Base-by-base conservation (phyloP, 2,329 filamentous ascomycete species). In the Pseudogymnoascus sp. region DNA sequence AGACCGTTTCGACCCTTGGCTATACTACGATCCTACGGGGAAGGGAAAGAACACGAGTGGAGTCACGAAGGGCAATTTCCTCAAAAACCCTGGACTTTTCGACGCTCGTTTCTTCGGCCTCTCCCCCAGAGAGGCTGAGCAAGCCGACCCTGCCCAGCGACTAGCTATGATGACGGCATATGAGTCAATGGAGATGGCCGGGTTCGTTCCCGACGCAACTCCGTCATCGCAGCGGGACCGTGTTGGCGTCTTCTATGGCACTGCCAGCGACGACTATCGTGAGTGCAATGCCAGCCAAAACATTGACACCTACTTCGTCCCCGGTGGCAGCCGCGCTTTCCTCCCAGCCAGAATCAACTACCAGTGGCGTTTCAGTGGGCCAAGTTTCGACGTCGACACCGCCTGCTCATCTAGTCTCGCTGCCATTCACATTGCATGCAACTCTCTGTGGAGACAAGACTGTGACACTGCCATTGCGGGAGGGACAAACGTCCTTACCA, bases 31-130 rank as follows among this genome's bases (percentile, higher is more conserved):
- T 69, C 82, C 84, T 12, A 84, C 83, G 11, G 86, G 86, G 38
- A 90, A 89, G 73, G 81, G 77, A 61, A 86, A 86, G 74, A 92
- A 91, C 76, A 90, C 87, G 65, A 88, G 82, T 61, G 86, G 87
- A 74, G 90, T 86, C 1, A 86, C 84, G 6, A 90, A 85, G 67
- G 88, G 88, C n/a, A 89, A 87, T 75, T 91, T 77, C 76, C 79
- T 58, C 14, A 84, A 90, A 64, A 82, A 90, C 66, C 88, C 88
- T 0, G 87, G 87, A 62, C 78, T 87, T 60, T 92, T 92, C 69
- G 89, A 92, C 67, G 84, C 87, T 23, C 80, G 86, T 0, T 91
- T 92, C 76, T 92, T 92, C 82, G 90, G 90, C 75, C 90, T 92
- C 84, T 91, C 88, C 28, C 88, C 89, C 7, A 84, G 87, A 66